Percentiles rank a stretch among this genome's conserved stretches.
Conservation (phyloP, 202 grass and related monocot species). For the Miscanthus sacchariflorus region DNA sequence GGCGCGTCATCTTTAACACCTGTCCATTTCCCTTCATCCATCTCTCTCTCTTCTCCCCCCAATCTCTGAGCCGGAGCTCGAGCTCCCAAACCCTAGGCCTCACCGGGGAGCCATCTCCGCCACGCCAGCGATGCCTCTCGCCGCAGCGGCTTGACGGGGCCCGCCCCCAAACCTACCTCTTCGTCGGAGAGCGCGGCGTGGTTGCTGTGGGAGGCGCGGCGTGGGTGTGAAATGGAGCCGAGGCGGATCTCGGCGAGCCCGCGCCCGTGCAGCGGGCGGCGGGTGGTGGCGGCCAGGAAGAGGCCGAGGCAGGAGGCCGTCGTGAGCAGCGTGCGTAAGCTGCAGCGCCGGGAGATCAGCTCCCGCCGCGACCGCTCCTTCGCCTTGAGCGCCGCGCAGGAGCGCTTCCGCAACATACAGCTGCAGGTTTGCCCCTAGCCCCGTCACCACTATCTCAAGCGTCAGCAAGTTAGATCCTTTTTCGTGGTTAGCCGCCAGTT, state of each 20-base stretch:
- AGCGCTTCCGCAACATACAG: constrained; percentile 91
- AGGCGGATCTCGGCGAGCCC: constrained; percentile 81
- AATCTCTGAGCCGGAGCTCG: constrained; percentile 40
- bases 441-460: background rate
- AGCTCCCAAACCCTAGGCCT: constrained; percentile 65
- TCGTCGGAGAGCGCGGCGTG: background rate
- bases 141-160: constrained; percentile 2
- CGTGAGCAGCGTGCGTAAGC: constrained; percentile 83
- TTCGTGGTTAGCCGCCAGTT: background rate
- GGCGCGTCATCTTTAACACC: constrained; percentile 50
- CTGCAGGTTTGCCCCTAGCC: constrained; percentile 60
- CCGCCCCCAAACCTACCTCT: background rate
- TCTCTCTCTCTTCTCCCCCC: background rate
- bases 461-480: background rate
- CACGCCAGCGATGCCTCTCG: background rate
- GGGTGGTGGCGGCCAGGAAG: constrained; percentile 84
- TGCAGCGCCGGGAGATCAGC: constrained; percentile 85
- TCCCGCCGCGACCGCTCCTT: constrained; percentile 66
- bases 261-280: constrained; percentile 74
- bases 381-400: constrained; percentile 76
- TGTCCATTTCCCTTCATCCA: constrained; percentile 10
- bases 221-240: constrained; percentile 71
- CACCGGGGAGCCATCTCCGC: constrained; percentile 13
- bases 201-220: background rate
- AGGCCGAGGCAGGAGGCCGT: constrained; percentile 56